Base-by-base conservation (phyloP, 2,329 filamentous ascomycete genomes). In the Chalaropsis thielavioides region DNA sequence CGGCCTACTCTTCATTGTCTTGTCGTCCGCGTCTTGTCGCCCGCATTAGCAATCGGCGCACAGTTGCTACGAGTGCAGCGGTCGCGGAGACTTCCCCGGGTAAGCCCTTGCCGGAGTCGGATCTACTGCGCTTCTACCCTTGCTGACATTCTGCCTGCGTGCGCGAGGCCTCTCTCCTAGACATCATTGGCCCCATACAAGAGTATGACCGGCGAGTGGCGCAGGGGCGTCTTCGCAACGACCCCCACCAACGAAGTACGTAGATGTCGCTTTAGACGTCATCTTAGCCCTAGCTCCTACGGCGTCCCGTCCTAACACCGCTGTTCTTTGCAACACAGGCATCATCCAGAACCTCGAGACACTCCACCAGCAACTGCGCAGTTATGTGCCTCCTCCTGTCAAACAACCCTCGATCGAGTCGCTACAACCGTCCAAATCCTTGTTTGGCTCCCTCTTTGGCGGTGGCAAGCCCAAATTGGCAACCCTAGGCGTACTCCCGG, bases 271-370 rank as follows among this genome's bases (percentile, higher is more conserved):
- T 41, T 22, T n/a, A 17, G 49, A 43, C 61, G 64, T 56, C 44
- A 43, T 54, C n/a, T n/a, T 56, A 11, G 44, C 56, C n/a, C 22
- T 56, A 11, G 11, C 10, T 59, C 22, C 22, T n/a, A 56, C 5
- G 19, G 17, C 46, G 24, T 17, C 11, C 19, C 22, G 27, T 44
- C 15, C 60, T 62, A 38, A 62, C 27, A n/a, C 27, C 8, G 41
- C 7, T 38, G 35, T 38, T 35, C 49, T 49, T 67, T 67, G 68
- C 61, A 68, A 61, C 40, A 65, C 65, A 92, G 90, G 86, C 51
- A 92, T 99, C 70, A 92, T 99, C 70, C 84, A 94, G 72, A 89
- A 84, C 71, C 80, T 99, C 5, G 90, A 99, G 75, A 86, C 92
- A 72, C 83, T 99, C 13, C 89, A 96, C 75, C 84, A 95, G 67